A percentile compares a stretch with the other conserved stretches of the same genome.
Evolutionary conservation across 345 rosid genomes (phyloP).

Genomic region (Moricandia moricandioides): DNA sequence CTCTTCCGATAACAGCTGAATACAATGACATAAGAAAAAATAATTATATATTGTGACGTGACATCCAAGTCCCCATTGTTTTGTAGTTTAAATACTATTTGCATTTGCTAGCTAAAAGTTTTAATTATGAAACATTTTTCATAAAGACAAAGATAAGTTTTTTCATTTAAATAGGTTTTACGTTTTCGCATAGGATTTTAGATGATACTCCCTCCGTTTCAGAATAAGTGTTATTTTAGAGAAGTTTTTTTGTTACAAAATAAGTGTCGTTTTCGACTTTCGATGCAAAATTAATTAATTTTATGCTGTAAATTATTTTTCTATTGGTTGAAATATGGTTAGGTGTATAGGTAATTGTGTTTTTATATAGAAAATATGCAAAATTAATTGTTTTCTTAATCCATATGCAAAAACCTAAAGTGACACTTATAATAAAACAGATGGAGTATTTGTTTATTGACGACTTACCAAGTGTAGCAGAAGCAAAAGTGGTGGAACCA

Average conservation of each 20-base stretch:
- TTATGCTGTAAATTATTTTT: too few species aligned
- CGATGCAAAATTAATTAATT: too few species aligned
- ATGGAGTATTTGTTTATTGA: neutral
- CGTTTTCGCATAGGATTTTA: neutral
- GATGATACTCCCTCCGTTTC: too few species aligned
- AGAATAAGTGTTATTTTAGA: too few species aligned
- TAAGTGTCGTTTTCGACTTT: too few species aligned
- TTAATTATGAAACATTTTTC: neutral
- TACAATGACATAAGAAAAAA: neutral
- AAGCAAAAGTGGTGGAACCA: constrained; percentile 54
- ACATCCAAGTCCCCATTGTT: neutral
- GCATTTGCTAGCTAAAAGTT: neutral
- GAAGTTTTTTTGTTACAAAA: too few species aligned
- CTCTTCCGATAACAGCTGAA: constrained; percentile 44
- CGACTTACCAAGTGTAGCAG: constrained; percentile 55
- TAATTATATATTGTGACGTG: neutral
- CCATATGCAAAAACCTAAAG: too few species aligned
- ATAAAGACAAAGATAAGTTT: neutral
- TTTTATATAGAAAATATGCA: too few species aligned
- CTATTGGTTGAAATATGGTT: too few species aligned
- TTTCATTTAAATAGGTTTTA: neutral
- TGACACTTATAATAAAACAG: too few species aligned
- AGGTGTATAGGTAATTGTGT: too few species aligned
- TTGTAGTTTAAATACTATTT: neutral
- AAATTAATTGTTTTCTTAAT: too few species aligned